Percentiles rank a stretch among this genome's conserved stretches.
Conservation (phyloP, 1,139 yeast species). For the Suhomyces anneliseae region DNA sequence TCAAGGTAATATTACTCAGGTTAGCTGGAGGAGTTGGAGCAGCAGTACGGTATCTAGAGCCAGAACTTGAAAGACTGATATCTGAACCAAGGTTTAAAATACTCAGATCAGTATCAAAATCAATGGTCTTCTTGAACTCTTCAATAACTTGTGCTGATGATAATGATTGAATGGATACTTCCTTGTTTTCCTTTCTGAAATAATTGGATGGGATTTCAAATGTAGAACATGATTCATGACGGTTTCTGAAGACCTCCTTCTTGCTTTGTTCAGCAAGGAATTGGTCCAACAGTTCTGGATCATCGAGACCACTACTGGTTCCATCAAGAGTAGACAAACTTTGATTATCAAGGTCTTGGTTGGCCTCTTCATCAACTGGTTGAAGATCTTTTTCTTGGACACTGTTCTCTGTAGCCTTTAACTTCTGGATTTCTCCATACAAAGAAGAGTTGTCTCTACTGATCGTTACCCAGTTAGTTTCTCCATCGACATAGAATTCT, state of each 20-base stretch:
- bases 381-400: slow-evolving; percentile 3
- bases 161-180: slow-evolving; percentile 29
- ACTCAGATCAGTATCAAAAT: slow-evolving; percentile 15
- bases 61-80: neutral
- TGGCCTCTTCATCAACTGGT: neutral
- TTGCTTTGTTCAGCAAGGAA: slow-evolving; percentile 6
- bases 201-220: slow-evolving; percentile 17
- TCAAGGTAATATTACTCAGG: slow-evolving; percentile 12
- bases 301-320: neutral
- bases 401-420: slow-evolving; percentile 13
- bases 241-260: slow-evolving; percentile 6
- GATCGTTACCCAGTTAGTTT: slow-evolving; percentile 38
- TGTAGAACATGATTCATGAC: slow-evolving; percentile 12
- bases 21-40: slow-evolving; percentile 1
- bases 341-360: neutral
- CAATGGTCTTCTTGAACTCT: slow-evolving; percentile 33
- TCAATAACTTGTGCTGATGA: slow-evolving; percentile 32
- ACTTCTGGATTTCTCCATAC: slow-evolving; percentile 22
- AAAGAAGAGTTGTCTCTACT: slow-evolving; percentile 28
- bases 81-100: neutral
- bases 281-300: slow-evolving; percentile 1
- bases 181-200: slow-evolving; percentile 13
- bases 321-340: slow-evolving; percentile 3
- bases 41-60: neutral
- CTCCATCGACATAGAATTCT: slow-evolving; percentile 31